Percentiles rank a stretch among this genome's conserved stretches.
These are phyloP conservation scores for Fraxinus excelsior DNA, from an alignment of 257 asterid species.

Conservation along the genomic window DNA sequence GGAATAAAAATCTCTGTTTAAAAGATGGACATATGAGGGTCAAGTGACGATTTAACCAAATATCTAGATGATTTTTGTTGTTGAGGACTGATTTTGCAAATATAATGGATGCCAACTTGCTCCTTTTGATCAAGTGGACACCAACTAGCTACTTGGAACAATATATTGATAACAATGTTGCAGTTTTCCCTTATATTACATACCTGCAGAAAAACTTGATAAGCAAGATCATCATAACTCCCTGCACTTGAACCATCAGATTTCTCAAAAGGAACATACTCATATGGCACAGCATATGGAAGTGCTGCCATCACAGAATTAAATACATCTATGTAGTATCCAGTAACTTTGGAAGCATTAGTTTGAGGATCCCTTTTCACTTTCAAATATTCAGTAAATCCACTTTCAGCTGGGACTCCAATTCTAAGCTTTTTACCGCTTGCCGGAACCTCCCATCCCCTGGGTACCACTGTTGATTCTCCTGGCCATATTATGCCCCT, in stretches of 20 bases:
- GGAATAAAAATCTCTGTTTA: not conserved
- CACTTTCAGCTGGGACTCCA: constrained; percentile 43
- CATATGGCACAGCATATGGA: constrained; percentile 41
- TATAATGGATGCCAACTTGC: not conserved
- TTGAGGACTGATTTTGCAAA: not conserved
- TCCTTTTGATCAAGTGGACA: not conserved
- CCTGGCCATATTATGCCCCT: constrained; percentile 54
- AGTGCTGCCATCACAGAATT: constrained; percentile 38
- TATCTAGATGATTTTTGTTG: not conserved
- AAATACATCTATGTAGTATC: constrained; percentile 42
- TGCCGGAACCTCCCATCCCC: constrained; percentile 53
- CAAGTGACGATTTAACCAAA: not conserved
- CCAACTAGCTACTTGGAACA: not conserved
- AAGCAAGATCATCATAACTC: constrained; percentile 11
- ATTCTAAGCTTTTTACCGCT: constrained; percentile 42
- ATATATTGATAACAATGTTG: not conserved
- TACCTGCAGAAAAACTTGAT: constrained; percentile 31
- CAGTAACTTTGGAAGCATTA: constrained; percentile 28
- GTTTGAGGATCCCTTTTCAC: constrained; percentile 39
- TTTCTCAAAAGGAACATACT: constrained; percentile 32
- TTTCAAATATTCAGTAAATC: constrained; percentile 32
- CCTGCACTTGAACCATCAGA: constrained; percentile 16
- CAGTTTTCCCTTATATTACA: not conserved
- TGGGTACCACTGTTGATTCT: constrained; percentile 33
- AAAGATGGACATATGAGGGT: not conserved